A percentile compares a stretch with the other conserved stretches of the same genome.
Conservation (phyloP, 169 alveolate species). For the Eimeria brunetti region DNA sequence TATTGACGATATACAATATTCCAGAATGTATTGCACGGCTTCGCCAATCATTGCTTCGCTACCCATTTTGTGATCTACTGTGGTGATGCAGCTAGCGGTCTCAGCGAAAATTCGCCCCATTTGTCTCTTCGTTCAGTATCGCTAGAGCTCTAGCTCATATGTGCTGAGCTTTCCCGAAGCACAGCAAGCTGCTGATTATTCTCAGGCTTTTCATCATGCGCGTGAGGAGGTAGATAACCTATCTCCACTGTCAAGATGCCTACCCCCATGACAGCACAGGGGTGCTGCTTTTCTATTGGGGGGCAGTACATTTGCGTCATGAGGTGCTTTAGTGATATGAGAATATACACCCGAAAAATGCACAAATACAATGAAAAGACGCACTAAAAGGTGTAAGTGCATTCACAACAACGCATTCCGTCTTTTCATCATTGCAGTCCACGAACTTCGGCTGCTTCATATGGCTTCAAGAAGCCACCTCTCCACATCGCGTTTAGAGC, state of each 20-base stretch:
- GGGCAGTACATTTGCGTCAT: not conserved
- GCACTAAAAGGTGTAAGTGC: not conserved
- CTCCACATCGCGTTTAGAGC: too few relatives aligned
- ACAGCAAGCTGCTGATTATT: not conserved
- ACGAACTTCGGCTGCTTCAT: too few relatives aligned
- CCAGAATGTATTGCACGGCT: not conserved
- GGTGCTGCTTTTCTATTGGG: not conserved
- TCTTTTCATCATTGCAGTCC: not conserved
- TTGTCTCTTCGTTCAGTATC: not conserved
- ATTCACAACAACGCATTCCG: not conserved
- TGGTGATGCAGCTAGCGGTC: not conserved
- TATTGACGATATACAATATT: not conserved
- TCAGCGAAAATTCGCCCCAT: not conserved
- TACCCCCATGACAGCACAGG: not conserved
- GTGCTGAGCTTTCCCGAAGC: not conserved
- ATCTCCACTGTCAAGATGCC: not conserved
- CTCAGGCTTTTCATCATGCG: not conserved
- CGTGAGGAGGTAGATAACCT: not conserved
- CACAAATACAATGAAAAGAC: not conserved
- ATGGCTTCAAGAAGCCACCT: too few relatives aligned
- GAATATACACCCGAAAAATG: not conserved
- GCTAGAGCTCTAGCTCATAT: not conserved
- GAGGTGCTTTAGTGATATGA: not conserved
- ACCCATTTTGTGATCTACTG: not conserved
- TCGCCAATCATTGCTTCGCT: not conserved